Conservation (phyloP, 306 rosid species). For the Prunus campanulata region DNA sequence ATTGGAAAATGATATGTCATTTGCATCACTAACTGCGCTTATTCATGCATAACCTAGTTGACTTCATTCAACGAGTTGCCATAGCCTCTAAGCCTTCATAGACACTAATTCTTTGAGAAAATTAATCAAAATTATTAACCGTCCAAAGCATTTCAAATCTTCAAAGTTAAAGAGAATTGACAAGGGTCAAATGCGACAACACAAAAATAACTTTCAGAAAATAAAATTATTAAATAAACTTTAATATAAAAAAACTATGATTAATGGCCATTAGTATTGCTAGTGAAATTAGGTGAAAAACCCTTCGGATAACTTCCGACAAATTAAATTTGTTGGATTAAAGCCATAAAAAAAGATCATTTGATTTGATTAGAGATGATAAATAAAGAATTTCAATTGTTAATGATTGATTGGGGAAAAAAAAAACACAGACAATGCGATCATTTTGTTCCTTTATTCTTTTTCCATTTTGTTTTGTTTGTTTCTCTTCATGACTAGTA, state of each 20-base stretch:
- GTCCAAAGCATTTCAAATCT: background rate
- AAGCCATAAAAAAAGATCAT: slow-evolving; percentile 16
- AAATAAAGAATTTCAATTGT: slow-evolving; percentile 10
- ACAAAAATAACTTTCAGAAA: background rate
- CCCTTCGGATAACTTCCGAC: slow-evolving; percentile 42
- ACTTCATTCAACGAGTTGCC: slow-evolving; percentile 31
- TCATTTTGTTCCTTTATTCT: slow-evolving; percentile 25
- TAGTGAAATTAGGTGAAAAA: slow-evolving; percentile 19
- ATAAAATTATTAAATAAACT: background rate
- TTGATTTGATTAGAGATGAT: background rate
- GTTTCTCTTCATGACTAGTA: slow-evolving; percentile 31
- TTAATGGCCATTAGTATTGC: slow-evolving; percentile 28
- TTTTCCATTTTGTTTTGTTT: slow-evolving; percentile 28
- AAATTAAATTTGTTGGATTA: slow-evolving; percentile 39
- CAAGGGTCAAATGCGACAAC: too few relatives aligned
- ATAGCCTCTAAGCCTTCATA: background rate
- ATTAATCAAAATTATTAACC: background rate
- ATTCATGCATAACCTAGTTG: slow-evolving; percentile 41
- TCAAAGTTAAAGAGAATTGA: too few relatives aligned
- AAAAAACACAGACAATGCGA: slow-evolving; percentile 10
- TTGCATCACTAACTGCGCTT: slow-evolving; percentile 37
- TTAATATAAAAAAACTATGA: background rate
- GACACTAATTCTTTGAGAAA: slow-evolving; percentile 1
- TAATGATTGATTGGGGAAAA: slow-evolving; percentile 10
- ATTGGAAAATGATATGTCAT: slow-evolving; percentile 38